Base-by-base conservation (phyloP, 768 basidiomycete species). In the Russula ochroleuca region DNA sequence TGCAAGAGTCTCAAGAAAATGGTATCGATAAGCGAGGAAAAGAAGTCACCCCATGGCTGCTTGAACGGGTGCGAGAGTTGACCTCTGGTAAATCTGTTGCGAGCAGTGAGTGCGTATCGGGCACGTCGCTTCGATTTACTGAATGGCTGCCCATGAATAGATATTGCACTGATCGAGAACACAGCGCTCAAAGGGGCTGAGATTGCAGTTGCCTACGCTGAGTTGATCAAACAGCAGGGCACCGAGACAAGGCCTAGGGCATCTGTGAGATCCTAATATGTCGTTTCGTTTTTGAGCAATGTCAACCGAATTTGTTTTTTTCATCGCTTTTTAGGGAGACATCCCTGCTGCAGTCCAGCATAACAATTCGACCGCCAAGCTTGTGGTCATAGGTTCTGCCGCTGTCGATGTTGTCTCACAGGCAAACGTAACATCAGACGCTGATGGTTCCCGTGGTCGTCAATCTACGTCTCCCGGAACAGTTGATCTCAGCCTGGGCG, bases 31-130 rank as follows among this genome's bases (percentile, higher is more conserved):
- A 79, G 69, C 78, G 80, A 19, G 97, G 97, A 3, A 98, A 97
- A 69, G 90, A 93, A 64, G 94, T 83, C 7, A 99, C 97, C 1
- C 97, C 97, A 8, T 98, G 96, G 96, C 78, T 99, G 11, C 78
- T 99, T 35, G 79, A 81, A 49, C 85, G 96, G 35, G 86, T 98
- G 2, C 81, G 81, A 17, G 88, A 96, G 72, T 78, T 98, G 53
- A 93, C 90, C 0, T 71, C 81, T 37, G 93, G 93, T 2, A 79
- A 78, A 64, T 93, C 92, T 6, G 75, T 97, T 57, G 76, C 79
- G 43, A 86, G 83, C 70, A 89, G 88, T 89, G 63, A 74, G 88
- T 75, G 21, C 4, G 5, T 62, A 11, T 25, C 31, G 10, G 25
- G 4, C 28, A 28, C 38, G 37, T 35, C 40, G 28, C 15, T 23